Evolutionary conservation across 2,329 filamentous ascomycete species (phyloP), one percentile per base, ranked within the genome.

Genomic region (Neofusicoccum laricinum): DNA sequence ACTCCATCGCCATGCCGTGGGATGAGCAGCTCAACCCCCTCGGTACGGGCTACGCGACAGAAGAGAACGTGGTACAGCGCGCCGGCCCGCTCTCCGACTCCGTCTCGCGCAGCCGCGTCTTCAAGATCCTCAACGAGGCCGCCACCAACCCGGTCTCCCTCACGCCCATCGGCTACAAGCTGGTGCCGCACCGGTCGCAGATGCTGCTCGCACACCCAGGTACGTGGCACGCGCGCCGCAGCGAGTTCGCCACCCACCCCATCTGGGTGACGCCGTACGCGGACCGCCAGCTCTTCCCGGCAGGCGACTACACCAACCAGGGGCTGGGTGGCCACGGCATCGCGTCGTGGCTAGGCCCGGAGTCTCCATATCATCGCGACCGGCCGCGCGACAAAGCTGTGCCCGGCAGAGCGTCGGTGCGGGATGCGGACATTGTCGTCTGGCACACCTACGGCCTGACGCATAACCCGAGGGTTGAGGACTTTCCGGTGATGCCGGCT

Each of bases 131-230:
- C 68, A 85, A 84, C 66, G 70, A 76, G 12, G 71, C 67, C 15
- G 78, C 78, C 67, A 76, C 72, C 61, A 86, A 86, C 65, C 69
- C 71, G 1, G 72, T 83, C 25, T 84, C 81, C 12, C 79, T 80
- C 17, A 80, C 79, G 65, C 78, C 78, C 5, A 76, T 85, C 0
- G 82, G 77, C 0, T 86, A 83, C 72, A 84, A 82, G 69, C 73
- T 86, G 32, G 67, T 78, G 2, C 79, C 81, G 2, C 67, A 59
- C 10, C 67, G 69, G 30, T 71, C 68, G 62, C 73, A 73, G 49
- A 66, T 70, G 66, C 62, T 73, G 2, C 69, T 73, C 11, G 68
- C 71, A 0, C 67, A 71, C 48, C 66, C 67, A 1, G 59, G 61
- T 0, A 70, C 71, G 1, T 71, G 67, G 40, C 69, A 71, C 36